A percentile compares a stretch with the other conserved stretches of the same genome.
Evolutionary conservation across 208 protist species (phyloP).

Genomic region (Plasmodiophora brassicae): DNA sequence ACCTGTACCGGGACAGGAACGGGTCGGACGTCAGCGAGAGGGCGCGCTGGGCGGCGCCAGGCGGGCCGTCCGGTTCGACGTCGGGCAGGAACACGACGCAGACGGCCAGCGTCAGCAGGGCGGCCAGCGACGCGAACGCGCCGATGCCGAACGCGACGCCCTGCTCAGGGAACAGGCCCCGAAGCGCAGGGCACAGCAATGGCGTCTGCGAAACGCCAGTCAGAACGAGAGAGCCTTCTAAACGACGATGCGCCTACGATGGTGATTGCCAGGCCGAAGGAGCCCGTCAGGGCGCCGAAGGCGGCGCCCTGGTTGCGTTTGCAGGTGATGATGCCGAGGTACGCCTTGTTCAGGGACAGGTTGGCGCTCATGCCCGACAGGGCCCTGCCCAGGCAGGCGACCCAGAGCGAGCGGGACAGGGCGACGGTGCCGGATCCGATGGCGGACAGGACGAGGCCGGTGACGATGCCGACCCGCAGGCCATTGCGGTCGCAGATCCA

Average conservation of each 20-base stretch:
- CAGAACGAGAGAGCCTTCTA: neutral
- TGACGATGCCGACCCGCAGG: neutral
- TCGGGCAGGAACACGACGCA: neutral
- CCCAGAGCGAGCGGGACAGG: neutral
- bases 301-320: neutral
- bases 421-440: neutral
- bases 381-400: neutral
- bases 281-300: neutral
- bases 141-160: neutral
- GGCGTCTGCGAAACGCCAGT: neutral
- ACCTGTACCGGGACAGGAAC: neutral
- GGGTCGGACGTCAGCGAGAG: neutral
- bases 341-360: neutral
- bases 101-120: neutral
- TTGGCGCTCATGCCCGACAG: neutral
- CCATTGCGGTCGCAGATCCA: constrained; percentile 1
- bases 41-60: neutral
- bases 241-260: neutral
- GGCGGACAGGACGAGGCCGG: neutral
- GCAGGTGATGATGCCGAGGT: neutral
- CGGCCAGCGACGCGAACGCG: neutral
- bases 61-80: neutral
- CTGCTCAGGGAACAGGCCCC: neutral
- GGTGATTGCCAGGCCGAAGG: neutral
- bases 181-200: neutral